Evolutionary conservation across 164 flowering plant species (phyloP), one percentile per base, ranked within the genome.

Genomic region (Piper betle): DNA sequence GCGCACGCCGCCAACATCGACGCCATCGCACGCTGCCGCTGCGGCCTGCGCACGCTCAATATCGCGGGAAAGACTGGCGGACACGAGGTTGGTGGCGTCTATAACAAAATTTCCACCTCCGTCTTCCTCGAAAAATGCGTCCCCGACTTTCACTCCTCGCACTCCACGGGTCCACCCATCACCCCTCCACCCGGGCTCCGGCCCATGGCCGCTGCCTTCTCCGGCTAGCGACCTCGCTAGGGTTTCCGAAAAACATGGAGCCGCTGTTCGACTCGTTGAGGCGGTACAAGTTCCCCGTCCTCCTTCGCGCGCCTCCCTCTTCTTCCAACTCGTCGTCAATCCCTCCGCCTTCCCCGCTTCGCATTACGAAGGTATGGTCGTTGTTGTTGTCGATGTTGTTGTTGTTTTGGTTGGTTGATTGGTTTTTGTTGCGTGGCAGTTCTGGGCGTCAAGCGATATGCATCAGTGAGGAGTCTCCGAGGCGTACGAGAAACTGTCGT

Each of bases 341-440:
- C 97, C 97, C 48, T 72, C 77, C 60, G 62, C 81, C 20, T 88
- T 79, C 62, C 96, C 91, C 56, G 71, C 79, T 54, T 81, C 92
- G 39, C 85, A 86, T 60, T 91, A 91, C 74, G 94, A 88, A 65
- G 88, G 97, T 88, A 4, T 37, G 55, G 8, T 60, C 63, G 39
- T 65, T 63, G n/a, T 10, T 19, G 59, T 12, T 37, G 37, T 50
- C 12, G 4, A 25, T 33, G 58, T 4, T 57, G 18, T 67, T 9
- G 42, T 4, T 61, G 12, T 58, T 60, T 57, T 58, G 15, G 63
- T 55, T 53, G 61, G 37, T 56, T 52, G 19, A 50, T 6, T 57
- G 19, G 41, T 1, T 39, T 41, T 39, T 50, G 60, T 33, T 57
- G 15, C 50, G 1, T 55, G 17, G 8, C 66, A 90, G 97, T 77